Evolutionary conservation across 164 flowering plant genomes (phyloP).

Genomic region (Cinnamomum micranthum): DNA sequence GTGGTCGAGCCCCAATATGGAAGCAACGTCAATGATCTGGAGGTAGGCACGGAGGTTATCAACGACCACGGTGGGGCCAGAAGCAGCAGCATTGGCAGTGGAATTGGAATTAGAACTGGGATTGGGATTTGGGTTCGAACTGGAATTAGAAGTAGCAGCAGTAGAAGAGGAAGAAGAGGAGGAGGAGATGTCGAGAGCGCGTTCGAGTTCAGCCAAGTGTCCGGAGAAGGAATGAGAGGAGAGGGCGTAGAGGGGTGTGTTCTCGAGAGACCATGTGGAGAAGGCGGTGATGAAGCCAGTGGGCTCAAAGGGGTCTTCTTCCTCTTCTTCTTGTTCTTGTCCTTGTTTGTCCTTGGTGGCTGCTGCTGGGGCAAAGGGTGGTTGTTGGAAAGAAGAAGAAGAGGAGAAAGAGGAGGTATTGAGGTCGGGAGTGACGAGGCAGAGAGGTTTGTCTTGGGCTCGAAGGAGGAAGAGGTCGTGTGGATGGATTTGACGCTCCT

Average conservation of each 20-base stretch:
- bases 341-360: not conserved
- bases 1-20: constrained; percentile 69
- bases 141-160: not conserved
- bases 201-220: constrained; percentile 88
- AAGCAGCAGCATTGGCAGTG: not conserved
- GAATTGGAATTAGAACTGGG: not conserved
- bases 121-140: not conserved
- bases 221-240: constrained; percentile 79
- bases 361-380: constrained; percentile 16
- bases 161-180: constrained; percentile 31
- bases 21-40: constrained; percentile 89
- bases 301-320: constrained; percentile 76
- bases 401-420: too few relatives aligned
- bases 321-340: constrained; percentile 8
- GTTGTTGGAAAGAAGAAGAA: constrained; percentile 5
- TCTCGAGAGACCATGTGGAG: constrained; percentile 92
- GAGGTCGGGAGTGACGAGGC: constrained; percentile 85
- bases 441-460: constrained; percentile 80
- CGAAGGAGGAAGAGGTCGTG: constrained; percentile 86
- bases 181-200: constrained; percentile 53
- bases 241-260: constrained; percentile 57
- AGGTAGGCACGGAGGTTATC: constrained; percentile 89
- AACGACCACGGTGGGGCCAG: constrained; percentile 39
- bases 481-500: constrained; percentile 61
- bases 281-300: constrained; percentile 94